Evolutionary conservation across 176 grass and related monocot genomes (phyloP).

Genomic region (Leersia perrieri): DNA sequence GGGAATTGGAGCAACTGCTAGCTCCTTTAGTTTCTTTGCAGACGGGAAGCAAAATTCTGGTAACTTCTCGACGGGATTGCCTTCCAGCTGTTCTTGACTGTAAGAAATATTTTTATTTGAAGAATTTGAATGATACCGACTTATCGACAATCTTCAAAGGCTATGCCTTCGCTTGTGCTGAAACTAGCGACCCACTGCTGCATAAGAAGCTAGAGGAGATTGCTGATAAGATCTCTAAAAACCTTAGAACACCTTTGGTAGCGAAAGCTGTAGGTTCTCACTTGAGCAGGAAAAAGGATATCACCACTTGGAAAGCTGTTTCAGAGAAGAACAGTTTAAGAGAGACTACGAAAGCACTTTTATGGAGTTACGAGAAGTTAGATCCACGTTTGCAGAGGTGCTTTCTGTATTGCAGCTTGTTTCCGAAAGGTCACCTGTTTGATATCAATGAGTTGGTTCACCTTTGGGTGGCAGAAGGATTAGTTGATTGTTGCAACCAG

Average conservation of each 20-base stretch:
- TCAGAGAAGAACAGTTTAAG: neutral
- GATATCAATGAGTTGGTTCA: neutral
- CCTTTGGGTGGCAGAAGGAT: neutral
- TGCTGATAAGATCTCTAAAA: neutral
- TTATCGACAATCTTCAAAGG: slow-evolving; percentile 17
- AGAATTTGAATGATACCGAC: neutral
- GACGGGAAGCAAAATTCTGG: neutral
- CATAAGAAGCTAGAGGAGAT: neutral
- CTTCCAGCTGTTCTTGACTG: neutral
- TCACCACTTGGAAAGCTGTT: neutral
- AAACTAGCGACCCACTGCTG: neutral
- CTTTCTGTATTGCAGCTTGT: slow-evolving; percentile 6
- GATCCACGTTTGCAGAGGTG: slow-evolving; percentile 7
- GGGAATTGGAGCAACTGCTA: neutral
- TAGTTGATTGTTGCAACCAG: neutral
- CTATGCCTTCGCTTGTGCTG: neutral
- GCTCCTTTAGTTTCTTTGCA: neutral
- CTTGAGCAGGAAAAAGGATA: neutral
- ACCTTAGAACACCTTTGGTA: slow-evolving; percentile 22
- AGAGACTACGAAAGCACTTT: neutral
- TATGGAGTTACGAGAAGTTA: slow-evolving; percentile 37
- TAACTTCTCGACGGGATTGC: neutral
- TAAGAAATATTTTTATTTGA: neutral
- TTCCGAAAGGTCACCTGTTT: neutral
- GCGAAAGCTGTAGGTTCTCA: slow-evolving; percentile 12